Base-by-base conservation (phyloP, 2,329 filamentous ascomycete species). In the Zymoseptoria brevis region DNA sequence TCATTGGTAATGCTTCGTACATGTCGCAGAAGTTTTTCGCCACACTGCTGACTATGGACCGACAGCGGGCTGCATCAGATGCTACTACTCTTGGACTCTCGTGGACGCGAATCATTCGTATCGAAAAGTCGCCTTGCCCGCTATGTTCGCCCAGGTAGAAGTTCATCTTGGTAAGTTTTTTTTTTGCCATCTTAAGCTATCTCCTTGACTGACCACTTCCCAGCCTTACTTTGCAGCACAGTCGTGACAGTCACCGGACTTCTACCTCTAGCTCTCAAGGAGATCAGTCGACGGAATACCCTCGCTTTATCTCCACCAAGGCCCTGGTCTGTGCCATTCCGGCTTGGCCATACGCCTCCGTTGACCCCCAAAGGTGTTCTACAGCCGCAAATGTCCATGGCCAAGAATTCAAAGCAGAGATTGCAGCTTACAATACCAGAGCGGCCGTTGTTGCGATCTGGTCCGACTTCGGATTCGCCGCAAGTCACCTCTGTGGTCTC, bases 11-110 rank as follows among this genome's bases (percentile, higher is more conserved):
- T 5, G 35, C 35, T 45, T 16, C 35, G 61, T 57, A 29, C 19
- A 19, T 13, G 13, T 9, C 8, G 0, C 21, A 6, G 8, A 24
- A 30, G 8, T 19, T 2, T 48, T 26, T 22, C 22, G 54, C 11
- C 49, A 51, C 29, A n/a, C 11, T 19, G 21, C 55, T 57, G 19
- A 57, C 24, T 4, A 19, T 19, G n/a, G 19, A 9, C 35, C n/a
- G 2, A 8, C 21, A 62, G 62, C 62, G 22, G 55, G 60, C 50
- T 60, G 56, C 24, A 30, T 64, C 21, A 62, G 58, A 50, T 60
- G 56, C 45, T 64, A 57, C 53, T 64, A 60, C 50, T 51, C 50
- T 51, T 64, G 62, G 62, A 24, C 53, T 21, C 54, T 62, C 11
- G 54, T 60, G 26, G 51, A 56, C 21, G 54, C 55, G 1, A 8